Percentiles rank a stretch among this genome's conserved stretches.
Evolutionary conservation across 495 filamentous ascomycete species (phyloP).

Genomic region (Cercophora samala): DNA sequence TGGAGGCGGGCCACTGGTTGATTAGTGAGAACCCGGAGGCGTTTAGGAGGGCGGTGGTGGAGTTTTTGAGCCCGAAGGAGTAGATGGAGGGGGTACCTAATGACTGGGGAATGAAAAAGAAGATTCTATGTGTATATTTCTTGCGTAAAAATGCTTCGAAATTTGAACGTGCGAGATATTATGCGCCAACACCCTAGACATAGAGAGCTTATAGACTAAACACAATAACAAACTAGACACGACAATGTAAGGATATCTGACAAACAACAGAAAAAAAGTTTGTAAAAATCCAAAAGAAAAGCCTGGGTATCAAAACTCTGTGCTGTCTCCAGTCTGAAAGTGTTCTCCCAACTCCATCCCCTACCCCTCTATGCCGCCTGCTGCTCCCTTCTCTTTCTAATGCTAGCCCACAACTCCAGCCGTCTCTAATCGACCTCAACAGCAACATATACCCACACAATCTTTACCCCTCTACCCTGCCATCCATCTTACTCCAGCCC

Average conservation of each 20-base stretch:
- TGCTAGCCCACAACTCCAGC: not conserved
- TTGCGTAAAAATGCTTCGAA: too few relatives aligned
- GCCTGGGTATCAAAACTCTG: not conserved
- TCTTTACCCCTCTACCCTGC: not conserved
- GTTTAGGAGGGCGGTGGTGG: slow-evolving; percentile 67
- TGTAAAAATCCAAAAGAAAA: not conserved
- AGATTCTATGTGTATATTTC: not conserved
- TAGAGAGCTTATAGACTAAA: not conserved
- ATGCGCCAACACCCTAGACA: not conserved
- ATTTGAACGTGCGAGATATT: not conserved
- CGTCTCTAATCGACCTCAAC: too few relatives aligned
- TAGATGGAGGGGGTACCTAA: slow-evolving; percentile 29
- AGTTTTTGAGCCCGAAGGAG: slow-evolving; percentile 46
- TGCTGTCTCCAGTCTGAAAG: not conserved
- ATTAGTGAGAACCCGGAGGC: slow-evolving; percentile 88
- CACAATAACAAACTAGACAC: not conserved
- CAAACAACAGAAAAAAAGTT: not conserved
- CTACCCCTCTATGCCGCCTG: not conserved
- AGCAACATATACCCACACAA: too few relatives aligned
- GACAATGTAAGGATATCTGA: not conserved
- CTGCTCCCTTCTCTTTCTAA: not conserved
- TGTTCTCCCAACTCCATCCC: not conserved
- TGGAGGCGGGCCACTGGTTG: slow-evolving; percentile 91
- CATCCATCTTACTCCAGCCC: too few relatives aligned
- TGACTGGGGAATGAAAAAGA: too few relatives aligned